These are phyloP conservation scores for Tuctoria greenei DNA, from an alignment of 176 grass and related monocot genomes.

Conservation along the genomic window DNA sequence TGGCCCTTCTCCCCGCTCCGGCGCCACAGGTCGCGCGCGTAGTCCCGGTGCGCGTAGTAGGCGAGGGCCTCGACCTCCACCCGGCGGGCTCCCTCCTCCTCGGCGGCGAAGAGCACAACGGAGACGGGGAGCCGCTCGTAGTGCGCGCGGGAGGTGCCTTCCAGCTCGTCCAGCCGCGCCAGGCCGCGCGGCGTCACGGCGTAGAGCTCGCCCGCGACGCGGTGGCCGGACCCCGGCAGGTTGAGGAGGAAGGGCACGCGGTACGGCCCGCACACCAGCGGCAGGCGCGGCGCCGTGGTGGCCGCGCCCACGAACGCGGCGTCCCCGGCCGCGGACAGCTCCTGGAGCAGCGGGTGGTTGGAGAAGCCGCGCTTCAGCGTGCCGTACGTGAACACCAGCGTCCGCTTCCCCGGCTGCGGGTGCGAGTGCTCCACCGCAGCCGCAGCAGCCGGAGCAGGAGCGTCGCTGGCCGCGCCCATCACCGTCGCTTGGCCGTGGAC, in stretches of 20 bases:
- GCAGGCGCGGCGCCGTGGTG: conserved; percentile 40
- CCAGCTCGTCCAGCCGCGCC: conserved; percentile 73
- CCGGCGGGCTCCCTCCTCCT: not conserved
- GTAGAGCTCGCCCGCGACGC: conserved; percentile 72
- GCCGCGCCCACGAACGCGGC: conserved; percentile 52
- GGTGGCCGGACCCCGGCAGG: conserved; percentile 49
- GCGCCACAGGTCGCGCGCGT: conserved; percentile 71
- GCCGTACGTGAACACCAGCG: conserved; percentile 91
- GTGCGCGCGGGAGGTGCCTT: conserved; percentile 61
- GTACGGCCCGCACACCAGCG: conserved; percentile 92
- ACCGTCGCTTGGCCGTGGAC: not conserved
- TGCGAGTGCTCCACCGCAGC: not conserved
- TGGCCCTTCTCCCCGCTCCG: conserved; percentile 58
- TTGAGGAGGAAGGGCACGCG: conserved; percentile 95
- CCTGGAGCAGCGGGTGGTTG: conserved; percentile 73
- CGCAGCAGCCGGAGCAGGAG: not conserved
- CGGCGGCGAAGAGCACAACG: conserved; percentile 38
- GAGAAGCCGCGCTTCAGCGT: conserved; percentile 91
- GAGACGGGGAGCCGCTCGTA: conserved; percentile 74
- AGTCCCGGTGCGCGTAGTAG: conserved; percentile 74
- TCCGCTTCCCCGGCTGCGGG: not conserved
- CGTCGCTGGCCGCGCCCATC: conserved; percentile 30
- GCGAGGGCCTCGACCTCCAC: conserved; percentile 54
- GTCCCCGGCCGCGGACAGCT: conserved; percentile 48
- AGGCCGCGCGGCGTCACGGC: conserved; percentile 51